A percentile compares a stretch with the other conserved stretches of the same genome.
phyloP scores from a whole-genome alignment of 2,329 filamentous ascomycete species.

The Hymenoscyphus occultus region DNA sequence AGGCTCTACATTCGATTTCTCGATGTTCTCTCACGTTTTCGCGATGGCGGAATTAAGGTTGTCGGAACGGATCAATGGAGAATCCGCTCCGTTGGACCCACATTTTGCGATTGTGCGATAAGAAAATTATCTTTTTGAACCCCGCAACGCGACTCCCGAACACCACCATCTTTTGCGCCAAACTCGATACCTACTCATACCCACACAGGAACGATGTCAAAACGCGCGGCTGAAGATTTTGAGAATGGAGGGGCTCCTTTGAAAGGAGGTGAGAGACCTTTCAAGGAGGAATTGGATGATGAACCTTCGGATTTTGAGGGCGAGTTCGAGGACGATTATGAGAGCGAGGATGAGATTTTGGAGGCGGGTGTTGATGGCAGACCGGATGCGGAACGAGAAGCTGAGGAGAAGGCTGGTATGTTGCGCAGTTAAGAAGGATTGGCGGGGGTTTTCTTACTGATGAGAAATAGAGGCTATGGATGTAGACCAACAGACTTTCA shows the following conservation, averaged over 20 bases:
- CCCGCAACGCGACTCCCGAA: conserved; percentile 5
- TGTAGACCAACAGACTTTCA: conserved; percentile 90
- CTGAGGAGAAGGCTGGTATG: conserved; percentile 74
- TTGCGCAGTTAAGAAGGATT: too few relatives aligned
- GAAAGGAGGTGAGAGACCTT: conserved; percentile 60
- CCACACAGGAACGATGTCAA: conserved; percentile 48
- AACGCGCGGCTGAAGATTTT: conserved; percentile 52
- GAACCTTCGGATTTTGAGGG: conserved; percentile 86
- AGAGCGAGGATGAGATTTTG: conserved; percentile 88
- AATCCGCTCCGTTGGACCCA: not conserved
- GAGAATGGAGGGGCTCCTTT: conserved; percentile 48
- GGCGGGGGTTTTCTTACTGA: conserved; percentile 25
- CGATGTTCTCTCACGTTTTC: conserved; percentile 2
- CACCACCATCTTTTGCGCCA: not conserved
- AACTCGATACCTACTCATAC: not conserved
- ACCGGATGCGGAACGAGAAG: conserved; percentile 88
- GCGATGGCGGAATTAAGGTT: conserved; percentile 5
- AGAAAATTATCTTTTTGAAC: conserved; percentile 13
- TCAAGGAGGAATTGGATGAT: conserved; percentile 62
- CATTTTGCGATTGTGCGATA: conserved; percentile 14
- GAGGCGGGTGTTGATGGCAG: conserved; percentile 92
- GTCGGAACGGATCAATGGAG: not conserved
- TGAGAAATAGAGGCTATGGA: conserved; percentile 80
- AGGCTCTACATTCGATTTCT: conserved; percentile 20
- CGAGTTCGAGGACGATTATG: conserved; percentile 89